Evolutionary conservation across 495 filamentous ascomycete genomes (phyloP).

Genomic region (Hypoxylon trugodes): DNA sequence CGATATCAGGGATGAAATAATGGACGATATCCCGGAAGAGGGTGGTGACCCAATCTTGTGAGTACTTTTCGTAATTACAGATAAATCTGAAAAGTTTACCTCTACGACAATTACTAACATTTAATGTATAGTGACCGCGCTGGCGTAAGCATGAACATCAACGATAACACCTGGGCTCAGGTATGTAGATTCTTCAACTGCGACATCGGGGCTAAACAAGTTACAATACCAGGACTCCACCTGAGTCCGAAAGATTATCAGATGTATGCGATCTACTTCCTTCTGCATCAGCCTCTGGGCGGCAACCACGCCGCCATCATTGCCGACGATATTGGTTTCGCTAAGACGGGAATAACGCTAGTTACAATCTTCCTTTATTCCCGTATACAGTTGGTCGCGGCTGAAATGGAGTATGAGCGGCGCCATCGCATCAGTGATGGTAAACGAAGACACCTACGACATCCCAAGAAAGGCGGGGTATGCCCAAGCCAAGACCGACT

Average conservation of each 20-base stretch:
- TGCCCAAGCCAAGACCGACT: constrained; percentile 2
- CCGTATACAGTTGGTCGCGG: neutral
- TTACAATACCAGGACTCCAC: neutral
- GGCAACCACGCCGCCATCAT: neutral
- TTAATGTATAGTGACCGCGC: too few species aligned
- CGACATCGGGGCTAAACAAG: neutral
- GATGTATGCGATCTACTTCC: constrained; percentile 9
- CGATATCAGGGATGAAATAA: too few species aligned
- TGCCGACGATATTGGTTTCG: constrained; percentile 16
- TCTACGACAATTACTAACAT: too few species aligned
- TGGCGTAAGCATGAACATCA: too few species aligned
- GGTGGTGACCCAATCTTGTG: too few species aligned
- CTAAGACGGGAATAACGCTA: constrained; percentile 6
- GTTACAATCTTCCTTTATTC: neutral
- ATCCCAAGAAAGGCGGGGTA: too few species aligned
- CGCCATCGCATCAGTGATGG: too few species aligned
- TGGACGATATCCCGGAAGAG: too few species aligned
- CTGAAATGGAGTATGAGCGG: neutral
- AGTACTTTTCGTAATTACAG: too few species aligned
- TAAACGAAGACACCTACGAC: neutral
- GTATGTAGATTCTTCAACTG: constrained; percentile 9
- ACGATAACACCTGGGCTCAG: neutral
- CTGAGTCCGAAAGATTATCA: neutral
- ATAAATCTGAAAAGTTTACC: too few species aligned
- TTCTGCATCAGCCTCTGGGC: neutral